Evolutionary conservation across 2,329 filamentous ascomycete genomes (phyloP).

Genomic region (Stagonosporopsis rhizophila): DNA sequence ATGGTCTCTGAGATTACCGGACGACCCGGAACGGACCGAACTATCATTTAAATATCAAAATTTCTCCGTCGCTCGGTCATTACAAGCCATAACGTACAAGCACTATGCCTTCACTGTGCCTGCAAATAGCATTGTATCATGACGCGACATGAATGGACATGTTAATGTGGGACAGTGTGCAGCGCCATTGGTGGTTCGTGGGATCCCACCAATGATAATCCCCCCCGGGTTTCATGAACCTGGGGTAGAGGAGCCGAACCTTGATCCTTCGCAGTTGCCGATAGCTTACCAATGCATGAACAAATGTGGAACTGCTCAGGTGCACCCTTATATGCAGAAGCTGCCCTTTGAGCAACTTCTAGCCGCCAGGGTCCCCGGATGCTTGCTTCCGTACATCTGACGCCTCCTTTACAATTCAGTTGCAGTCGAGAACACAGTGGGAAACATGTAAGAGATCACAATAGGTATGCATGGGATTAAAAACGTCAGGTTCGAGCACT

Average conservation of each 20-base stretch:
- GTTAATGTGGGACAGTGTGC: background rate
- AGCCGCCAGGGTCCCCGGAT: background rate
- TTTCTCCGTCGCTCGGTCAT: conserved; percentile 10
- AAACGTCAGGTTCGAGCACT: background rate
- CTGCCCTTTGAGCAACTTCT: background rate
- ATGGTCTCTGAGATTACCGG: background rate
- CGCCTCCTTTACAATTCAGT: background rate
- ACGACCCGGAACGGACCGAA: background rate
- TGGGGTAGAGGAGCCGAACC: conserved; percentile 8
- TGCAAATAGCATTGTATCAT: background rate
- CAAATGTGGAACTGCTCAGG: no score
- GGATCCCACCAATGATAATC: conserved; percentile 13
- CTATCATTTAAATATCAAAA: background rate
- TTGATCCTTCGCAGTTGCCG: background rate
- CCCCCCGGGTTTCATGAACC: conserved; percentile 6
- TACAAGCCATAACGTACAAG: background rate
- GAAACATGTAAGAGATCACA: background rate
- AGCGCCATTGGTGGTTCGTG: background rate
- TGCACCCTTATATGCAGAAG: background rate
- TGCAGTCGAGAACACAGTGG: background rate
- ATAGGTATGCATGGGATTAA: background rate
- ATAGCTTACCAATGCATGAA: background rate
- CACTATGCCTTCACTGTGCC: background rate
- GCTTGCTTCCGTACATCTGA: background rate
- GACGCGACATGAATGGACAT: background rate